phyloP scores from a whole-genome alignment of 495 filamentous ascomycete genomes.

The Penicillium soppii region DNA sequence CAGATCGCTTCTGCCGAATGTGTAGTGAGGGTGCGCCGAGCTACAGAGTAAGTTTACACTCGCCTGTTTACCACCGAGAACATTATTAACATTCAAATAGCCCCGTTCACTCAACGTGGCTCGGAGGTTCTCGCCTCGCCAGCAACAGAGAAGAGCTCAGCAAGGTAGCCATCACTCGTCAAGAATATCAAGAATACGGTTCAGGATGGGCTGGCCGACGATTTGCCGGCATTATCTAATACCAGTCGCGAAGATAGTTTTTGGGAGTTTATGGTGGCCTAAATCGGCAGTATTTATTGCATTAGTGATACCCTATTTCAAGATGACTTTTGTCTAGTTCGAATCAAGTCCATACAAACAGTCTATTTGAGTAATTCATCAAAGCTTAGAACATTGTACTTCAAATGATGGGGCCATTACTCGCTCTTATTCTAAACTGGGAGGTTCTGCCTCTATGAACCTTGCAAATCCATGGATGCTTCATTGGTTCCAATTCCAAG shows the following conservation, averaged over 20 bases:
- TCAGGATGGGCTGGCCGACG: slow-evolving; percentile 72
- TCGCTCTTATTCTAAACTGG: background rate
- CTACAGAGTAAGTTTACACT: slow-evolving; percentile 56
- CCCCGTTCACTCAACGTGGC: slow-evolving; percentile 81
- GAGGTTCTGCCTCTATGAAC: background rate
- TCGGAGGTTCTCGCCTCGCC: slow-evolving; percentile 76
- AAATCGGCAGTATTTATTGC: slow-evolving; percentile 6
- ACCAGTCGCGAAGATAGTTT: background rate
- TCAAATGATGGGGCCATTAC: slow-evolving; percentile 1
- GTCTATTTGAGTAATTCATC: background rate
- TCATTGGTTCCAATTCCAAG: background rate
- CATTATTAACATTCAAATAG: slow-evolving; percentile 28
- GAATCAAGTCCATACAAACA: background rate
- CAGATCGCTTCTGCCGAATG: slow-evolving; percentile 75
- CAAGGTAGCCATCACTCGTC: slow-evolving; percentile 69
- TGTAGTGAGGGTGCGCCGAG: slow-evolving; percentile 67
- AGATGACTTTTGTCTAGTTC: background rate
- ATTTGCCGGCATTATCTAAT: slow-evolving; percentile 53
- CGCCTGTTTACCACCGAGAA: background rate
- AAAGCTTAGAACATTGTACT: background rate
- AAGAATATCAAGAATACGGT: slow-evolving; percentile 89
- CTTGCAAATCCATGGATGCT: background rate
- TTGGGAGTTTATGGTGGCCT: slow-evolving; percentile 2
- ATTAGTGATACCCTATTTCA: slow-evolving; percentile 30
- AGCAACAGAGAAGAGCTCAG: slow-evolving; percentile 60